phyloP scores from a whole-genome alignment of 208 protist genomes.

The Porcisia deanei region DNA sequence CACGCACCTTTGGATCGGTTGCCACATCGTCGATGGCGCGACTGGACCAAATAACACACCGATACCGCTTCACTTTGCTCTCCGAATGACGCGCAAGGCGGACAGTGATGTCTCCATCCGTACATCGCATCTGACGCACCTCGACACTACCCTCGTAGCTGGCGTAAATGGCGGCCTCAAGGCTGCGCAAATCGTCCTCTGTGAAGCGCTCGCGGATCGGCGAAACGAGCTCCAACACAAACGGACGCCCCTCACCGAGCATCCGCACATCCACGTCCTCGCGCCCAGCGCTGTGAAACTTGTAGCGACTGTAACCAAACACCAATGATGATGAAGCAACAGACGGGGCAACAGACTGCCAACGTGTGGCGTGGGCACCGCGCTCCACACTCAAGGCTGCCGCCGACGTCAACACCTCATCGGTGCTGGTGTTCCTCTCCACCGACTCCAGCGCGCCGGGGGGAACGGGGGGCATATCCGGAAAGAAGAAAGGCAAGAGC shows the following conservation, averaged over 20 bases:
- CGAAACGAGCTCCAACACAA: slow-evolving; percentile 90
- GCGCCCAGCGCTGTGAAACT: slow-evolving; percentile 93
- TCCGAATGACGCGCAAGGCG: slow-evolving; percentile 83
- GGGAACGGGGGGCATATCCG: slow-evolving; percentile 37
- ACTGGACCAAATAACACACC: slow-evolving; percentile 84
- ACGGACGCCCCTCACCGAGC: slow-evolving; percentile 92
- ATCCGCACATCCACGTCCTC: slow-evolving; percentile 97
- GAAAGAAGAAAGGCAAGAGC: slow-evolving; percentile 81
- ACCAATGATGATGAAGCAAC: slow-evolving; percentile 37
- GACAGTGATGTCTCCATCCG: slow-evolving; percentile 68
- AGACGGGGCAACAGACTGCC: slow-evolving; percentile 34
- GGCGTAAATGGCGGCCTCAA: slow-evolving; percentile 55
- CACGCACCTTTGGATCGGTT: slow-evolving; percentile 39
- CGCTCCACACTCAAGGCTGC: slow-evolving; percentile 10
- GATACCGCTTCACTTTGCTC: slow-evolving; percentile 91
- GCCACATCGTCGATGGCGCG: slow-evolving; percentile 50
- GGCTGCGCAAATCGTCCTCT: slow-evolving; percentile 39
- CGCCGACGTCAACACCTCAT: not conserved
- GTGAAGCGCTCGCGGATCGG: slow-evolving; percentile 65
- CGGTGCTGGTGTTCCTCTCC: not conserved
- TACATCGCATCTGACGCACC: slow-evolving; percentile 58
- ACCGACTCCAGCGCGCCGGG: slow-evolving; percentile 23
- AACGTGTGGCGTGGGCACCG: slow-evolving; percentile 30
- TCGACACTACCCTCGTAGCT: slow-evolving; percentile 72
- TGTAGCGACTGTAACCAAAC: slow-evolving; percentile 83